A percentile compares a stretch with the other conserved stretches of the same genome.
Conservation (phyloP, 2,329 filamentous ascomycete genomes). For the Geosmithia morbida region DNA sequence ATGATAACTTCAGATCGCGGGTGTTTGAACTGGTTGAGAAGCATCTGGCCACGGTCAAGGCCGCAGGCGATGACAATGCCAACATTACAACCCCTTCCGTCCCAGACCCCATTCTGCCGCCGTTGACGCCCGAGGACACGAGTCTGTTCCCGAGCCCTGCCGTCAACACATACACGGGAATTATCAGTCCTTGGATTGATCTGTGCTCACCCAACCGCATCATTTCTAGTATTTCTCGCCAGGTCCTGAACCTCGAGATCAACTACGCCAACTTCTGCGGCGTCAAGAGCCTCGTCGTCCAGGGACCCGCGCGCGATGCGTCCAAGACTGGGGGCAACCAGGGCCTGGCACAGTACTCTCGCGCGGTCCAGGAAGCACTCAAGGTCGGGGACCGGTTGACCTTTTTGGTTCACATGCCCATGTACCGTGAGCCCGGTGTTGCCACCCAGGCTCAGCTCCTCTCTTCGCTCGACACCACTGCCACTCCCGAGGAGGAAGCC, state of each 20-base stretch:
- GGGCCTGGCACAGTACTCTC: slow-evolving; percentile 61
- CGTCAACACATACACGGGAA: slow-evolving; percentile 61
- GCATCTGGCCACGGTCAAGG: slow-evolving; percentile 33
- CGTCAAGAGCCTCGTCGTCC: slow-evolving; percentile 66
- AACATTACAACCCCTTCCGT: slow-evolving; percentile 29
- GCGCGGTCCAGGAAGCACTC: slow-evolving; percentile 70
- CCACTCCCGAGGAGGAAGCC: slow-evolving; percentile 12
- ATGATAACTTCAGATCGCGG: slow-evolving; percentile 53
- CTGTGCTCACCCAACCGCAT: slow-evolving; percentile 69
- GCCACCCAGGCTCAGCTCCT: slow-evolving; percentile 39
- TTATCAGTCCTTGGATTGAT: slow-evolving; percentile 87
- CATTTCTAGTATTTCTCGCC: slow-evolving; percentile 73
- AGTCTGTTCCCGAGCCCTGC: slow-evolving; percentile 52
- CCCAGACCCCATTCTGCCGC: slow-evolving; percentile 44
- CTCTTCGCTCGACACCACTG: slow-evolving; percentile 23
- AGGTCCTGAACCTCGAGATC: slow-evolving; percentile 81
- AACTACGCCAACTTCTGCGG: slow-evolving; percentile 95
- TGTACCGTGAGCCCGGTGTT: slow-evolving; percentile 58
- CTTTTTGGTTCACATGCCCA: slow-evolving; percentile 68
- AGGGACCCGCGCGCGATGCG: slow-evolving; percentile 56
- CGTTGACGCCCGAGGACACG: slow-evolving; percentile 70
- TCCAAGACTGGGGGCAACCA: slow-evolving; percentile 32
- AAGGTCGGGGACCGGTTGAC: slow-evolving; percentile 61
- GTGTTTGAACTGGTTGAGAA: slow-evolving; percentile 47
- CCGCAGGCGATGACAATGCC: slow-evolving; percentile 19